Evolutionary conservation across 75 land plant species (phyloP), one percentile per base, ranked within the genome.

Genomic region (Isoetes taiwanensis): DNA sequence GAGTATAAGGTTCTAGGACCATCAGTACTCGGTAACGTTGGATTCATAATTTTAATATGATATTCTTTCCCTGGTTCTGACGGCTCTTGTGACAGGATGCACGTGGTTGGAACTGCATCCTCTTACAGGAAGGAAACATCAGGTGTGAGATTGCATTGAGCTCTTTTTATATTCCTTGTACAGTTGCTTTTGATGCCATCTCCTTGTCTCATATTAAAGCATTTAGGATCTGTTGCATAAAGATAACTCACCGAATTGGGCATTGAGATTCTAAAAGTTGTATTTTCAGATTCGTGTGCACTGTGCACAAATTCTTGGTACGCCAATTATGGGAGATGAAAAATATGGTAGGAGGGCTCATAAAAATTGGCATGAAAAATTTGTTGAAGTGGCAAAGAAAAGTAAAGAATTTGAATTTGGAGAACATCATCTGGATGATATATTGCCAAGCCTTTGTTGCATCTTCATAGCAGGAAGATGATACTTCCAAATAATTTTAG

Each of bases 71-170:
- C 24, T 28, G 31, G 25, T 19, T 11, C 19, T 59, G 27, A 16
- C 30, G 30, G 3, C 17, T 19, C 52, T 30, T 3, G 4, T 4
- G 8, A 14, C 31, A 72, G 75, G 97, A 25, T 93, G 66, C 46
- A 79, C 95, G 32, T 93, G 98, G 98, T 59, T 93, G 46, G 88
- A 93, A 76, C 75, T 93, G 20, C 76, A 54, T 14, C 95, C 98
- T 21, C 68, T 81, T 1, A 93, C 98, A 62, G 98, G 98, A 9
- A 79, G 98, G 67, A 93, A 93, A 62, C 98, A 93, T 64, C 98
- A 93, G 95, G 98, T 90, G 43, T 74, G 85, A 55, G 73, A 78
- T 34, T 81, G 84, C 80, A 41, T 81, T 50, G 84, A 81, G 42
- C 56, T 81, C 2, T 64, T 68, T 8, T 78, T 80, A 34, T 66